Base-by-base conservation (phyloP, 257 asterid genomes). In the Coffea eugenioides region DNA sequence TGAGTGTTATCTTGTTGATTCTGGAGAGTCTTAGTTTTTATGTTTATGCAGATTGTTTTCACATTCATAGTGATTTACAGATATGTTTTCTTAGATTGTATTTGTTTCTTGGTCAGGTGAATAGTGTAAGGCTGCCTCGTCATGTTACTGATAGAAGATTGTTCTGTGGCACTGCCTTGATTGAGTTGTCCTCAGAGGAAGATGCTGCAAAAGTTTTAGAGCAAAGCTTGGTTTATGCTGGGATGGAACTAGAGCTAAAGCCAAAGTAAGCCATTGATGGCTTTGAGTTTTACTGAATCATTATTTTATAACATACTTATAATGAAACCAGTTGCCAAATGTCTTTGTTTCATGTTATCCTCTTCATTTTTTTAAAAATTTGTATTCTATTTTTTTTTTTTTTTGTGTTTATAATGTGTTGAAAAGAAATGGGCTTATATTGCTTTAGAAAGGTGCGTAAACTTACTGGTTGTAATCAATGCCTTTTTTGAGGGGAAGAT, bases 101-200 rank as follows among this genome's bases (percentile, higher is more conserved):
- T 64, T 78, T 31, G 16, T 68, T 79, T 76, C 48, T 67, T 72
- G 21, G 81, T 64, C 83, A 96, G 99, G 99, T 96, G 80, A 96
- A 90, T 80, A 96, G 99, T 83, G 99, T 96, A 89, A 90, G 99
- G 92, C 87, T 94, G 66, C 99, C 97, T 65, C 98, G 97, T 13
- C 99, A 92, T 88, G 97, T 90, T 83, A 92, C 96, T 76, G 97
- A 94, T 83, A 96, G 86, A 76, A 91, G 91, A 86, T 69, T 89
- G 86, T 90, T 92, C 45, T 90, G 94, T 45, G 99, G 99, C 59
- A 94, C 97, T 34, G 98, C 99, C 23, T 84, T 96, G 77, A 74
- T 96, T 80, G 98, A 96, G 84, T 94, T 96, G 84, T 91, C 99
- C 10, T 89, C 85, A 69, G 98, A 90, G 77, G 97, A 92, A 80